Evolutionary conservation across 2,329 filamentous ascomycete genomes (phyloP), one percentile per base, ranked within the genome.

Genomic region (Calonectria honghensis): DNA sequence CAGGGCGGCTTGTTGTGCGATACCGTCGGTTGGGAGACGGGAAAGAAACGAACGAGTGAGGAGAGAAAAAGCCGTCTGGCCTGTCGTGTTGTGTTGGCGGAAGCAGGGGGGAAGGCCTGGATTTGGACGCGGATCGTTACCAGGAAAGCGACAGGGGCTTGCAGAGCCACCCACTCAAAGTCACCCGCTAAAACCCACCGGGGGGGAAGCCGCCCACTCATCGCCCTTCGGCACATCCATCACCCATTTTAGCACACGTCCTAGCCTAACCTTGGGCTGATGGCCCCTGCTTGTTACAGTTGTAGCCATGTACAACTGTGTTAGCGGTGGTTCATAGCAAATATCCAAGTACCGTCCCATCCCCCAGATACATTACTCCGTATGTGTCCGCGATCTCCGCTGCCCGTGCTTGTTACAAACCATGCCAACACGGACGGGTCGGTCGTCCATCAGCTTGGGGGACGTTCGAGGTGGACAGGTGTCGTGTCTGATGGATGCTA

Each of bases 11-110:
- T 63, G 71, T 72, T 59, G 45, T 41, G 51, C 20, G 13, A 54
- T 24, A 20, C 35, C 57, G 61, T 70, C 61, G 54, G 67, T 66
- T 70, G 68, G 73, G 57, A 41, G 67, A 68, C 51, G 29, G 57
- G 69, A 61, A 50, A 50, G 64, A 29, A 54, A 69, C 37, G n/a
- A 69, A 57, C 18, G 67, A 69, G 72, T 66, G 66, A 51, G 50
- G 66, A 66, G 67, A 14, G 63, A 70, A 71, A 63, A 61, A 67
- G 37, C 27, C 35, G 41, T 68, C 50, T 61, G 64, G 32, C 64
- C 70, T 67, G 45, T 54, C 31, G 66, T 72, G 72, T 74, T 74
- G 72, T 57, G 68, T 65, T 72, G 73, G 65, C 69, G 65, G 67
- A 67, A 73, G 37, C 65, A 68, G 66, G 65, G 68, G 66, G 57